Evolutionary conservation across 108 stramenopile species (phyloP).

Genomic region (Mediolabrus comicus): DNA sequence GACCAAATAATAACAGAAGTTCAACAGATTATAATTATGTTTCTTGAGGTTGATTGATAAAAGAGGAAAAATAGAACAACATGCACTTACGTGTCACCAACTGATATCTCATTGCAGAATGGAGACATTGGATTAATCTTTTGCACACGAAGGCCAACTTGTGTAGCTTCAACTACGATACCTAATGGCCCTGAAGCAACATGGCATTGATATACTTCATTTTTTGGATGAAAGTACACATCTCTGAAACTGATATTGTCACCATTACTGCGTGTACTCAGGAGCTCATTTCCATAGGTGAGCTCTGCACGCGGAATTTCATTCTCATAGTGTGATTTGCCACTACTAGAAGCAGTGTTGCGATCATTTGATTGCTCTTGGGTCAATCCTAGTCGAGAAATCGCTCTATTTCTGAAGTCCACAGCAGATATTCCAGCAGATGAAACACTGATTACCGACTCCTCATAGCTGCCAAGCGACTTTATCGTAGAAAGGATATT

Average conservation of each 20-base stretch:
- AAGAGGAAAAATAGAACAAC: too few species aligned
- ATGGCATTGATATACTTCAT: conserved; percentile 43
- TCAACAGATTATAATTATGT: too few species aligned
- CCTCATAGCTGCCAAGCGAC: neutral
- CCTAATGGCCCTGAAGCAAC: conserved; percentile 39
- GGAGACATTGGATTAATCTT: conserved; percentile 37
- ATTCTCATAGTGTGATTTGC: neutral
- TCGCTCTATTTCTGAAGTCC: neutral
- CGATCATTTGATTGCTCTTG: neutral
- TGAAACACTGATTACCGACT: neutral
- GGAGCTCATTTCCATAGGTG: conserved; percentile 27
- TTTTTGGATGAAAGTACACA: conserved; percentile 29
- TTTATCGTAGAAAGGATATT: conserved; percentile 11
- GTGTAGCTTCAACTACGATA: conserved; percentile 35
- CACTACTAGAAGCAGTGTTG: neutral
- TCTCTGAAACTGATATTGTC: conserved; percentile 26
- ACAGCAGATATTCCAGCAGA: neutral
- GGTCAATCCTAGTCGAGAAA: neutral
- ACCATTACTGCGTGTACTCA: neutral
- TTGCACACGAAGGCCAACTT: conserved; percentile 26
- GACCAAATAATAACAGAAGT: too few species aligned
- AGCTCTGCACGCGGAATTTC: neutral
- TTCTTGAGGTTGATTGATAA: too few species aligned
- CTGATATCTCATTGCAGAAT: conserved; percentile 20
- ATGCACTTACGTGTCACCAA: too few species aligned